Percentiles rank a stretch among this genome's conserved stretches.
These are phyloP conservation scores for Paramecium bursaria DNA, from an alignment of 73 alveolate genomes.

Conservation along the genomic window DNA sequence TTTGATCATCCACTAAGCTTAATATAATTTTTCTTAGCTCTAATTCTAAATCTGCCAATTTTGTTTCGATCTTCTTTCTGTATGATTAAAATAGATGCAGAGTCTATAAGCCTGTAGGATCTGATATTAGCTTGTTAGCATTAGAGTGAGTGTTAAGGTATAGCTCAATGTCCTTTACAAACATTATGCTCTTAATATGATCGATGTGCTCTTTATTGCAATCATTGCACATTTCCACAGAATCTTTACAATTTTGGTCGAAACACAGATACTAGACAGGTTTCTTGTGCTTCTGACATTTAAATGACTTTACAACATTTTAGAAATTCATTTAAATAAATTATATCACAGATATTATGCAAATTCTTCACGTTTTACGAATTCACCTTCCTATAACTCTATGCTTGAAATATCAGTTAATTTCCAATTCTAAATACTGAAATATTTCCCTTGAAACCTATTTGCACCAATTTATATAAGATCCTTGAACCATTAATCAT, in stretches of 20 bases:
- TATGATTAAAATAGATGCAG: neutral
- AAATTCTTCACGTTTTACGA: conserved; percentile 7
- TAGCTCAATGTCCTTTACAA: neutral
- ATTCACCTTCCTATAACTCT: conserved; percentile 27
- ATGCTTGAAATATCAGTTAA: conserved; percentile 6
- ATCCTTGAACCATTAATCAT: conserved; percentile 44
- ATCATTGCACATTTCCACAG: neutral
- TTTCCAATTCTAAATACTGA: conserved; percentile 51
- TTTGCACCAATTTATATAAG: neutral
- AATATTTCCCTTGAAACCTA: conserved; percentile 10
- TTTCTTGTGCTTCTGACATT: conserved; percentile 14
- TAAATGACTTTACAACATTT: neutral
- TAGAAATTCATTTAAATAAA: conserved; percentile 29
- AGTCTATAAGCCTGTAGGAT: conserved; percentile 28
- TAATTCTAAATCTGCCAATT: neutral
- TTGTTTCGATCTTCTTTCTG: neutral
- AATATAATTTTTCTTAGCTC: conserved; percentile 4
- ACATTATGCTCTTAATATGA: conserved; percentile 13
- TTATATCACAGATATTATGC: neutral
- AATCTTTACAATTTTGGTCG: neutral
- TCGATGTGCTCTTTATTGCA: conserved; percentile 32
- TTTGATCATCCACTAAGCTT: neutral
- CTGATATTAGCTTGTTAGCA: conserved; percentile 29
- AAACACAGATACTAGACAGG: conserved; percentile 21
- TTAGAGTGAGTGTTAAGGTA: conserved; percentile 5